Conservation (phyloP, 169 alveolate genomes). For the Plasmodium yoelii region DNA sequence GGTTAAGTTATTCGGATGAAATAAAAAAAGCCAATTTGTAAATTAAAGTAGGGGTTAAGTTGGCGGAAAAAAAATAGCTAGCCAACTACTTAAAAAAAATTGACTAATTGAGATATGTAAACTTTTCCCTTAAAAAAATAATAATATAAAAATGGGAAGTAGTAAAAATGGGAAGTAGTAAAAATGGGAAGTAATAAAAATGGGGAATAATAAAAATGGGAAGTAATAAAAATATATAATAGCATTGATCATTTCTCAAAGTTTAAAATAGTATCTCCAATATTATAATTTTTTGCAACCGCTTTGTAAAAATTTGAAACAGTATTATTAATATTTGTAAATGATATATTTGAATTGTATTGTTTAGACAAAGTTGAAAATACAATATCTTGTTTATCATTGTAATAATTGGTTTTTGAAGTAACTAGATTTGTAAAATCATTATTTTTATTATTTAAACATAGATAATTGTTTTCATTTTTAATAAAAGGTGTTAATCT, state of each 20-base stretch:
- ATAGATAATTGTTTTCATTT: slow-evolving; percentile 25
- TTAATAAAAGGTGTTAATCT: slow-evolving; percentile 26
- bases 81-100: too few relatives aligned
- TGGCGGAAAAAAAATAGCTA: too few relatives aligned
- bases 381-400: slow-evolving; percentile 20
- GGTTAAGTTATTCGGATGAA: too few relatives aligned
- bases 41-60: too few relatives aligned
- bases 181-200: too few relatives aligned
- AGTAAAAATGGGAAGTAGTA: too few relatives aligned
- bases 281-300: slow-evolving; percentile 45
- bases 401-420: slow-evolving; percentile 24
- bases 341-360: slow-evolving; percentile 42
- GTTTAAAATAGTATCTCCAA: slow-evolving; percentile 50
- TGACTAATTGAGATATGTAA: too few relatives aligned
- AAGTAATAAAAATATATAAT: too few relatives aligned
- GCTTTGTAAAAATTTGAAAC: slow-evolving; percentile 45
- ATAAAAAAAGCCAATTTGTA: too few relatives aligned
- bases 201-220: too few relatives aligned
- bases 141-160: too few relatives aligned
- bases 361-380: slow-evolving; percentile 47
- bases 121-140: too few relatives aligned
- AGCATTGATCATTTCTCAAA: slow-evolving; percentile 24
- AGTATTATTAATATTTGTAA: slow-evolving; percentile 48
- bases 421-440: neutral
- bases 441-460: slow-evolving; percentile 12